A percentile compares a stretch with the other conserved stretches of the same genome.
phyloP scores from a whole-genome alignment of 106 monocot species.

The Platanthera guangdongensis region DNA sequence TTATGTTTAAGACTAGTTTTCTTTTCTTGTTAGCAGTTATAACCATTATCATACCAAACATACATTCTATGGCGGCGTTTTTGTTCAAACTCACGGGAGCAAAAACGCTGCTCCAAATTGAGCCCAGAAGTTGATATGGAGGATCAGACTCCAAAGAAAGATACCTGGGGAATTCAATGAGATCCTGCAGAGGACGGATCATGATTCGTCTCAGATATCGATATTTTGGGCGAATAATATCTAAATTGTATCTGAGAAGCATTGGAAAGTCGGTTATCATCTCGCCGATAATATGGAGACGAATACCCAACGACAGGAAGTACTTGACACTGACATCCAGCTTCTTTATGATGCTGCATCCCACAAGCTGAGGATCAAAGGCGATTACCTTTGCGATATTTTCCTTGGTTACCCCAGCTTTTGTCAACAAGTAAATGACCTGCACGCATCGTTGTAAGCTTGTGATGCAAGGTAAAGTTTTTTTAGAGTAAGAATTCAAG shows the following conservation, averaged over 20 bases:
- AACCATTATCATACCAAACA: no score
- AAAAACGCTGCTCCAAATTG: no score
- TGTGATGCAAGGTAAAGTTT: background rate
- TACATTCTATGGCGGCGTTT: no score
- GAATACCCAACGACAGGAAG: conserved; percentile 86
- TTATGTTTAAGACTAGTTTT: no score
- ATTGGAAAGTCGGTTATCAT: conserved; percentile 98
- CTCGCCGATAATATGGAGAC: conserved; percentile 44
- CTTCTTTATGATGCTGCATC: conserved; percentile 76
- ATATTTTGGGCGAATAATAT: conserved; percentile 81
- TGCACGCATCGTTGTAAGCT: conserved; percentile 10
- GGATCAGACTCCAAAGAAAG: background rate
- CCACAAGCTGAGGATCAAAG: conserved; percentile 77
- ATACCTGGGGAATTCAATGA: conserved; percentile 90
- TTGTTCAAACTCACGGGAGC: no score
- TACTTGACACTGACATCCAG: conserved; percentile 86
- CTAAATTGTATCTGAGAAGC: conserved; percentile 79
- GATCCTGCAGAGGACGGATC: conserved; percentile 82
- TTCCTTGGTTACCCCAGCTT: conserved; percentile 62
- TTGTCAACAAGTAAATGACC: conserved; percentile 89
- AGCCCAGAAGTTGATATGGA: no score
- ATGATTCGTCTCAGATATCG: conserved; percentile 70
- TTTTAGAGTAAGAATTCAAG: no score
- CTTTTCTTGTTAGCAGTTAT: no score
- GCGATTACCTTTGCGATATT: conserved; percentile 94